A percentile compares a stretch with the other conserved stretches of the same genome.
Evolutionary conservation across 306 rosid species (phyloP).

Genomic region (Vigna nakashimae): DNA sequence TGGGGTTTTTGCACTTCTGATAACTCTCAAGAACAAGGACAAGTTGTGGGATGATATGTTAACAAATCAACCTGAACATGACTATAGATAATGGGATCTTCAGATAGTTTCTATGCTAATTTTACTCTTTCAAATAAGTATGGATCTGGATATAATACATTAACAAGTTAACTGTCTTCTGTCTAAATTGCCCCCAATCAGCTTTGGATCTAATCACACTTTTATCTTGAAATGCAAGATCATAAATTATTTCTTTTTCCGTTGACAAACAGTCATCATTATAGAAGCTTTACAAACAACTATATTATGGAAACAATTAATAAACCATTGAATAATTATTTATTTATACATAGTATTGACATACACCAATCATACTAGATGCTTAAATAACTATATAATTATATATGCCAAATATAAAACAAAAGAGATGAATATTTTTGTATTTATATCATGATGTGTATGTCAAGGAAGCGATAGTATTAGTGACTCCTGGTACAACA

Average conservation of each 20-base stretch:
- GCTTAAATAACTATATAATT: conserved; percentile 23
- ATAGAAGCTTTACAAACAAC: conserved; percentile 18
- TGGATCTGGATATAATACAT: conserved; percentile 3
- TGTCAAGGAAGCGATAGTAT: conserved; percentile 10
- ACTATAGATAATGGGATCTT: conserved; percentile 3
- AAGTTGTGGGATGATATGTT: conserved; percentile 22
- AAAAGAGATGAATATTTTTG: conserved; percentile 10
- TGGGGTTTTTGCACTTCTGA: neutral
- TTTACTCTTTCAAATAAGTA: conserved; percentile 30
- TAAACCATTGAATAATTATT: neutral
- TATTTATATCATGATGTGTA: conserved; percentile 3
- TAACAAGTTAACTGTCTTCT: neutral
- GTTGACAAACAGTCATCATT: conserved; percentile 22
- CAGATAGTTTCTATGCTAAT: conserved; percentile 20
- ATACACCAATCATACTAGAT: neutral
- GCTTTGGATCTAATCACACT: conserved; percentile 40
- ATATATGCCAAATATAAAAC: neutral
- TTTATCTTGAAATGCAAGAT: conserved; percentile 27
- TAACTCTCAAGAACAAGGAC: conserved; percentile 26
- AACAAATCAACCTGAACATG: conserved; percentile 41
- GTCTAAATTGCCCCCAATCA: conserved; percentile 36
- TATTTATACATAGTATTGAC: neutral
- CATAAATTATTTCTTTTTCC: neutral
- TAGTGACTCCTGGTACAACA: neutral
- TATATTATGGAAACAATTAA: neutral